Evolutionary conservation across 2,329 filamentous ascomycete species (phyloP).

Genomic region (Kalmusia sp.): DNA sequence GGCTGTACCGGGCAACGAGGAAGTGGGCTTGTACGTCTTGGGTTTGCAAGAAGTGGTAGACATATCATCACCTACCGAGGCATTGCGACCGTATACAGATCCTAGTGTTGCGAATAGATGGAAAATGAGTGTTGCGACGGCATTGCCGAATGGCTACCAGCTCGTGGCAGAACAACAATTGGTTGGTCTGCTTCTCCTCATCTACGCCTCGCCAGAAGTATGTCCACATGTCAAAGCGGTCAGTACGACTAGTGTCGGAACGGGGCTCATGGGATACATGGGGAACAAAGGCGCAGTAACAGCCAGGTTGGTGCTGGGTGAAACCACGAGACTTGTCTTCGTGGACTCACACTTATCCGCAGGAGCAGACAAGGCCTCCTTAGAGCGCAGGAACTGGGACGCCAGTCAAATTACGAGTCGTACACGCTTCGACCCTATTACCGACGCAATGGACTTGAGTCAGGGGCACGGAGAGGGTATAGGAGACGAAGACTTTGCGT

Average conservation of each 20-base stretch:
- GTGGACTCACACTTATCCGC: slow-evolving; percentile 92
- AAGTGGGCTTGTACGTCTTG: slow-evolving; percentile 88
- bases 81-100: slow-evolving; percentile 78
- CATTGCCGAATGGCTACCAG: slow-evolving; percentile 78
- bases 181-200: slow-evolving; percentile 80
- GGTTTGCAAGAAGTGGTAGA: slow-evolving; percentile 94
- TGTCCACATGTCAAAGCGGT: slow-evolving; percentile 78
- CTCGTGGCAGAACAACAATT: slow-evolving; percentile 84
- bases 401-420: slow-evolving; percentile 77
- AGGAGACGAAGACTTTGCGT: slow-evolving; percentile 90
- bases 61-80: slow-evolving; percentile 79
- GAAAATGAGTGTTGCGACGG: slow-evolving; percentile 76
- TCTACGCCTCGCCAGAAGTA: slow-evolving; percentile 83
- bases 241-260: slow-evolving; percentile 83
- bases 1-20: slow-evolving; percentile 63
- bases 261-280: slow-evolving; percentile 89
- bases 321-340: slow-evolving; percentile 88
- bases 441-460: slow-evolving; percentile 68
- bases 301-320: slow-evolving; percentile 82
- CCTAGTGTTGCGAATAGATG: slow-evolving; percentile 75
- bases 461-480: slow-evolving; percentile 69
- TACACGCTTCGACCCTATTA: slow-evolving; percentile 79
- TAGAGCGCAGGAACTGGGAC: slow-evolving; percentile 92
- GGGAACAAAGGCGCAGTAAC: slow-evolving; percentile 94
- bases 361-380: slow-evolving; percentile 75